Evolutionary conservation across 208 protist genomes (phyloP).

Genomic region (Angomonas ambiguus): DNA sequence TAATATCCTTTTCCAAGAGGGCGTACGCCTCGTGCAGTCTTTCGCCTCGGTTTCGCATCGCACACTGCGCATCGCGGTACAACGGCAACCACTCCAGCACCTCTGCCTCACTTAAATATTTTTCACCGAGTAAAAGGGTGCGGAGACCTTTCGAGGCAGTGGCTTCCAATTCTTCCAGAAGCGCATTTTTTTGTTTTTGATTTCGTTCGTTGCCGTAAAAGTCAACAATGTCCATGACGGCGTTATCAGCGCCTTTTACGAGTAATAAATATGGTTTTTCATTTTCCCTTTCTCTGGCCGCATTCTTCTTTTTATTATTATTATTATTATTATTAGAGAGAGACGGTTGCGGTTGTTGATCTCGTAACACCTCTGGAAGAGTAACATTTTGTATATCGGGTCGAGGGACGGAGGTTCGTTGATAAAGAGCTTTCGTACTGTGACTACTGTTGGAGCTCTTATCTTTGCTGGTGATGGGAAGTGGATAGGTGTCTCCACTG

Average conservation of each 20-base stretch:
- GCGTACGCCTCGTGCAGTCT: slow-evolving; percentile 59
- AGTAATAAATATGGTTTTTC: slow-evolving; percentile 45
- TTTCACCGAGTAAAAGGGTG: slow-evolving; percentile 71
- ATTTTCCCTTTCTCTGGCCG: not conserved
- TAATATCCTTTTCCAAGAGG: slow-evolving; percentile 74
- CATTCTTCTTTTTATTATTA: not conserved
- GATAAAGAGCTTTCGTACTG: too few species aligned
- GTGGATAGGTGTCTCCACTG: too few species aligned
- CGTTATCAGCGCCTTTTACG: slow-evolving; percentile 83
- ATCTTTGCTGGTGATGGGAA: too few species aligned
- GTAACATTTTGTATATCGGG: too few species aligned
- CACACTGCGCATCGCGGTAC: slow-evolving; percentile 57
- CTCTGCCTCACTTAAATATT: slow-evolving; percentile 42
- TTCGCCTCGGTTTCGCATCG: slow-evolving; percentile 50
- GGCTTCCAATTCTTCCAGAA: slow-evolving; percentile 38
- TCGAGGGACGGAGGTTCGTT: too few species aligned
- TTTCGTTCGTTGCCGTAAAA: slow-evolving; percentile 31
- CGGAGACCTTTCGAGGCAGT: slow-evolving; percentile 61
- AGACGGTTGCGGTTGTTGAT: too few species aligned
- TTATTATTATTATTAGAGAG: too few species aligned
- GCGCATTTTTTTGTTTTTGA: slow-evolving; percentile 18
- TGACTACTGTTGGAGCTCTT: too few species aligned
- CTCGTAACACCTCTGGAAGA: too few species aligned
- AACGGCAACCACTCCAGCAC: slow-evolving; percentile 54
- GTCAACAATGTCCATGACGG: slow-evolving; percentile 74